Conservation (phyloP, 2,329 filamentous ascomycete genomes). For the Xylaria multiplex region DNA sequence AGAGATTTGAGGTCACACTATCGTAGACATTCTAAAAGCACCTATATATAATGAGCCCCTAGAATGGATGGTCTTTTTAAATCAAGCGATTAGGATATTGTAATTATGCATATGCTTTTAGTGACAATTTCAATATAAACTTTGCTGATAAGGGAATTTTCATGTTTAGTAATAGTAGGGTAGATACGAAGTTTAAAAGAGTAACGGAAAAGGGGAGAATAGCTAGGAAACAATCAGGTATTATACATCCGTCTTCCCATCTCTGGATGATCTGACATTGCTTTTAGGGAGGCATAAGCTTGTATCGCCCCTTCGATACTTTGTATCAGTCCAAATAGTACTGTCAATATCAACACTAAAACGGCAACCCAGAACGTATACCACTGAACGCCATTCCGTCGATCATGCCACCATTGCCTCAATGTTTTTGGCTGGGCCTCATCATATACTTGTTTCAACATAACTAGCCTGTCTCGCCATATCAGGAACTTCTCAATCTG, state of each 20-base stretch:
- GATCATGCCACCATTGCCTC: slow-evolving; percentile 56
- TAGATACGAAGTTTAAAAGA: too few species aligned
- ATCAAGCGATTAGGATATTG: too few species aligned
- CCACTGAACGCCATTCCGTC: slow-evolving; percentile 55
- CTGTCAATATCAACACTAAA: slow-evolving; percentile 50
- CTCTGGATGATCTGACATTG: neutral
- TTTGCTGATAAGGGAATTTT: too few species aligned
- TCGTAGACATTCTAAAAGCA: too few species aligned
- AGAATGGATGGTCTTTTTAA: too few species aligned
- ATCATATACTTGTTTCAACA: slow-evolving; percentile 55
- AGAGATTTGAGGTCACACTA: too few species aligned
- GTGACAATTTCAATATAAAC: too few species aligned
- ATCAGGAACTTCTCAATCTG: slow-evolving; percentile 50
- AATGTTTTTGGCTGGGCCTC: slow-evolving; percentile 50
- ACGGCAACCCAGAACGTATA: slow-evolving; percentile 59
- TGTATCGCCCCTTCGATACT: slow-evolving; percentile 55
- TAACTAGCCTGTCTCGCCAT: slow-evolving; percentile 56
- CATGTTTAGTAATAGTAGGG: too few species aligned
- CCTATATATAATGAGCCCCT: too few species aligned
- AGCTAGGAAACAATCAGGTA: too few species aligned
- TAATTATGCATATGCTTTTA: too few species aligned
- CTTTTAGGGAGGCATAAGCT: slow-evolving; percentile 45
- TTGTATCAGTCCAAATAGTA: slow-evolving; percentile 56
- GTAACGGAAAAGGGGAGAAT: too few species aligned
- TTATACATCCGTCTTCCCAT: neutral